phyloP scores from a whole-genome alignment of 208 protist species.

The Leishmania mexicana region DNA sequence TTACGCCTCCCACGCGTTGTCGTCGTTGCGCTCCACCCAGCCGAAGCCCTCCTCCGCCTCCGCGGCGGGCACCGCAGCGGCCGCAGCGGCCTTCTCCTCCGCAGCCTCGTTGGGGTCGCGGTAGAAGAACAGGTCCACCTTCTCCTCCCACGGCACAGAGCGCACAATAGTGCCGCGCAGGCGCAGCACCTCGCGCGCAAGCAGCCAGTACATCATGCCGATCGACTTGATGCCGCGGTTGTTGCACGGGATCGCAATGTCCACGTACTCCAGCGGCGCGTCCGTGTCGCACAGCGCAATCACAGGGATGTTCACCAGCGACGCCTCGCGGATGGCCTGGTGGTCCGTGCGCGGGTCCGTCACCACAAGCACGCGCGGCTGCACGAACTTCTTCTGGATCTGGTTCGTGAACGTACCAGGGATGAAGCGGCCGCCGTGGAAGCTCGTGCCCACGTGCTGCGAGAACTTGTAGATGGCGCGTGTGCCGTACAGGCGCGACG shows the following conservation, averaged over 20 bases:
- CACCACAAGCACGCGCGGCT: slow-evolving; percentile 98
- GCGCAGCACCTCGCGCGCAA: slow-evolving; percentile 97
- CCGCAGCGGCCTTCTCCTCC: slow-evolving; percentile 60
- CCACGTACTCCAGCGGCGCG: slow-evolving; percentile 96
- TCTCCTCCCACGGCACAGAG: slow-evolving; percentile 96
- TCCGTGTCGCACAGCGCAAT: slow-evolving; percentile 99
- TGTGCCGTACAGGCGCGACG: slow-evolving; percentile 94
- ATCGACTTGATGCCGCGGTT: slow-evolving; percentile 96
- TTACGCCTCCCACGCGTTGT: slow-evolving; percentile 44
- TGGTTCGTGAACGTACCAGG: slow-evolving; percentile 99
- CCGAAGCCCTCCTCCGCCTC: slow-evolving; percentile 69
- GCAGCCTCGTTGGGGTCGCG: slow-evolving; percentile 94
- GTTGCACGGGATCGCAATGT: slow-evolving; percentile 99
- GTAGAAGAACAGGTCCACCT: slow-evolving; percentile 99
- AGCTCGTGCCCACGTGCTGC: slow-evolving; percentile 93
- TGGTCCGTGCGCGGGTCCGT: slow-evolving; percentile 97
- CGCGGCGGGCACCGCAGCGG: slow-evolving; percentile 25
- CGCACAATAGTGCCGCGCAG: slow-evolving; percentile 95
- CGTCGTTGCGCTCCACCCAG: slow-evolving; percentile 70
- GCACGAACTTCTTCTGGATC: slow-evolving; percentile 97
- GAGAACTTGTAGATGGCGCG: slow-evolving; percentile 98
- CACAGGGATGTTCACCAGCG: slow-evolving; percentile 99
- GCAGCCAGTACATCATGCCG: slow-evolving; percentile 99
- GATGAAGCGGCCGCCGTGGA: slow-evolving; percentile 96
- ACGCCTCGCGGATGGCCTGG: slow-evolving; percentile 96